phyloP scores from a whole-genome alignment of 78 protist species.

The Chrysochromulina tobinii region DNA sequence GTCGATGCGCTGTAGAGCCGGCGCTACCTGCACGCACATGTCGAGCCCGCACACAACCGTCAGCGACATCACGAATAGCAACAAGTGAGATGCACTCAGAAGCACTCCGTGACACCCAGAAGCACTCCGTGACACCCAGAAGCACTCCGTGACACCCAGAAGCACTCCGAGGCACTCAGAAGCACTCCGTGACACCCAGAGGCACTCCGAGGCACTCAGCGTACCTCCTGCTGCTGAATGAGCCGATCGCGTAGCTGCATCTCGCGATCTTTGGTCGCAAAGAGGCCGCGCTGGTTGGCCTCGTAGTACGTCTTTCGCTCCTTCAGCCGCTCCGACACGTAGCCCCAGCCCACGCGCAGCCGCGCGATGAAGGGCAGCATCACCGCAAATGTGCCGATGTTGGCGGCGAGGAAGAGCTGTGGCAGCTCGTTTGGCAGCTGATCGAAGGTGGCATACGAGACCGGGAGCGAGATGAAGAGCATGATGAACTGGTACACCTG shows the following conservation, averaged over 20 bases:
- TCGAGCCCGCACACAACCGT: too few relatives aligned
- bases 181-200: too few relatives aligned
- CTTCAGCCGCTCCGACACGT: not conserved
- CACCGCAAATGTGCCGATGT: not conserved
- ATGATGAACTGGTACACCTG: not conserved
- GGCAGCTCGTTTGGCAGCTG: not conserved
- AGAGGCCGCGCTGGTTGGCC: not conserved
- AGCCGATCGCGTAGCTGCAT: not conserved
- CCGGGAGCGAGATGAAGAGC: not conserved
- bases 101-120: too few relatives aligned
- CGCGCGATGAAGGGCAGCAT: not conserved
- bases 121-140: too few relatives aligned
- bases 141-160: too few relatives aligned
- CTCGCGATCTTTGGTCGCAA: not conserved
- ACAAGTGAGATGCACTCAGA: too few relatives aligned
- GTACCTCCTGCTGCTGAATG: not conserved
- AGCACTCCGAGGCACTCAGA: too few relatives aligned
- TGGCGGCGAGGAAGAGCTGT: not conserved
- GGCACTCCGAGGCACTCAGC: too few relatives aligned
- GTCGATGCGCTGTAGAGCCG: not conserved
- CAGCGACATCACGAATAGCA: too few relatives aligned
- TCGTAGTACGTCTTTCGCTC: not conserved
- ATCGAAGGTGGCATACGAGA: not conserved
- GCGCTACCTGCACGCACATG: not conserved
- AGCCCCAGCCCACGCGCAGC: not conserved